These are phyloP conservation scores for Kwoniella botswanensis DNA, from an alignment of 768 basidiomycete species.

Conservation along the genomic window DNA sequence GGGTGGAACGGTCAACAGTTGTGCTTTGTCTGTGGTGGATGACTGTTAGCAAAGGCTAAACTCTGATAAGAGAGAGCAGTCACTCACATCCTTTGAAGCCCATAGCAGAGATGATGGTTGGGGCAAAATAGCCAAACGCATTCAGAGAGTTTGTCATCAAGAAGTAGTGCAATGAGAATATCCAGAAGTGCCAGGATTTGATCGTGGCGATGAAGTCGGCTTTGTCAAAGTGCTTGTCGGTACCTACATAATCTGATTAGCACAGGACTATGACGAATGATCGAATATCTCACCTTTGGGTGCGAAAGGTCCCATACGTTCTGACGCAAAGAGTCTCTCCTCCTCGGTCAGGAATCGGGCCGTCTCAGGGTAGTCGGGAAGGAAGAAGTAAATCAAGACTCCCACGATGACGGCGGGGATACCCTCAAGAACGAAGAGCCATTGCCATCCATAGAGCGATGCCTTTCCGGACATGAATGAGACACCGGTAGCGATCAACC, in stretches of 20 bases:
- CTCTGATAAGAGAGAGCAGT: background rate
- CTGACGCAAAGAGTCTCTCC: constrained; percentile 24
- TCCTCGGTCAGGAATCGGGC: constrained; percentile 44
- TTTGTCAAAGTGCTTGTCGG: constrained; percentile 39
- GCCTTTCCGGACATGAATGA: constrained; percentile 63
- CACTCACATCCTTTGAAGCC: constrained; percentile 46
- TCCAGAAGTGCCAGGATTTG: constrained; percentile 28
- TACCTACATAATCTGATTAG: constrained; percentile 6
- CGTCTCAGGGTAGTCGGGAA: constrained; percentile 43
- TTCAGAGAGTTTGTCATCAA: constrained; percentile 22
- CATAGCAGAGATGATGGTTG: constrained; percentile 29
- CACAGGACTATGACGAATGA: background rate
- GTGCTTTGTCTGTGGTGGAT: constrained; percentile 24
- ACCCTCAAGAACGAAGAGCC: constrained; percentile 45
- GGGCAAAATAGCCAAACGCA: constrained; percentile 35
- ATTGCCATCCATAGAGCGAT: constrained; percentile 42
- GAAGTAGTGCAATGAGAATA: constrained; percentile 24
- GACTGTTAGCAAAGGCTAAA: background rate
- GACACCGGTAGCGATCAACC: constrained; percentile 79
- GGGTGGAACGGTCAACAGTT: constrained; percentile 40
- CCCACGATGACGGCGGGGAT: constrained; percentile 34
- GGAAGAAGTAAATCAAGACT: constrained; percentile 32
- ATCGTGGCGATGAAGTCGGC: constrained; percentile 30
- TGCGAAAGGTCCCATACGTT: constrained; percentile 33
- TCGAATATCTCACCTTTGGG: constrained; percentile 22